phyloP scores from a whole-genome alignment of 371 early-diverging fungal genomes.

The Apophysomyces elegans region DNA sequence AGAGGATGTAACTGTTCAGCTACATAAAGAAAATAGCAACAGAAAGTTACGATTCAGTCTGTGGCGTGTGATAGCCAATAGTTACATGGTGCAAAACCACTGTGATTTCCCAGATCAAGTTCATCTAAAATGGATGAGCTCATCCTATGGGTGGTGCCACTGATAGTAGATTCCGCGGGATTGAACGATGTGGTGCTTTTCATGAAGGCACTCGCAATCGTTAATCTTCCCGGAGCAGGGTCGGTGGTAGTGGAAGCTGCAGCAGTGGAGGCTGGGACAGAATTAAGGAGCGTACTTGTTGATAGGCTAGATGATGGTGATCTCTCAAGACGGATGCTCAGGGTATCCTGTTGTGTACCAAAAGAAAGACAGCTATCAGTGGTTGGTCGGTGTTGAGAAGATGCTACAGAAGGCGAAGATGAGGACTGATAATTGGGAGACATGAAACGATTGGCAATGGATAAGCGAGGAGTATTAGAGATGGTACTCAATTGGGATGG shows the following conservation, averaged over 20 bases:
- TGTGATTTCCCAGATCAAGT: conserved; percentile 14
- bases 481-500: conserved; percentile 7
- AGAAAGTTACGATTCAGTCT: neutral
- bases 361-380: conserved; percentile 5
- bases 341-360: neutral
- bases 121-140: conserved; percentile 25
- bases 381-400: neutral
- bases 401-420: conserved; percentile 9
- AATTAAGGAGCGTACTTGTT: conserved; percentile 13
- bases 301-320: conserved; percentile 20
- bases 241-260: conserved; percentile 9
- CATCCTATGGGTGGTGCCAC: conserved; percentile 4
- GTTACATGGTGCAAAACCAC: conserved; percentile 9
- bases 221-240: conserved; percentile 30
- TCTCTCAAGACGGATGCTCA: conserved; percentile 17
- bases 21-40: neutral
- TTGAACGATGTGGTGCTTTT: conserved; percentile 11
- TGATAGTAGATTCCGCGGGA: conserved; percentile 11
- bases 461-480: conserved; percentile 25
- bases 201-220: conserved; percentile 44
- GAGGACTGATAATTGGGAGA: conserved; percentile 12
- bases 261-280: neutral
- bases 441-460: conserved; percentile 52
- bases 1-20: conserved; percentile 19
- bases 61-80: too few relatives aligned